Evolutionary conservation across 257 asterid genomes (phyloP), one percentile per base, ranked within the genome.

Genomic region (Oldenlandia corymbosa): DNA sequence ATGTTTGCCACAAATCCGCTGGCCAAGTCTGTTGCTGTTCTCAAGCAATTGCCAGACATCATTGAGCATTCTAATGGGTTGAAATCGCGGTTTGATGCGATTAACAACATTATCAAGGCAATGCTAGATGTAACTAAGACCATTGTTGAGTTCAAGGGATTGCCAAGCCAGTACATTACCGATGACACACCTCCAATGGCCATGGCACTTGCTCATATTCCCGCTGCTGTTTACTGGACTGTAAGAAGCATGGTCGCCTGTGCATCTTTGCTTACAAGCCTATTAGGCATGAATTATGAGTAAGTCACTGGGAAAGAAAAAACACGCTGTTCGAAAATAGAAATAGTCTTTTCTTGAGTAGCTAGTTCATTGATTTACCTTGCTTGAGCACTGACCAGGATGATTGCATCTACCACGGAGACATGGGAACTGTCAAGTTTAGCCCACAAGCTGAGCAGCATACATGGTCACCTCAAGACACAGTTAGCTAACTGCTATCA

Each of bases 381-480:
- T 58, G 36, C 30, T 1, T 13, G 17, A 54, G 1, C n/a, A 27
- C 3, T 78, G 80, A n/a, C n/a, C 79, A 90, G 97, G 81, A 26
- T 32, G 10, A 42, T 56, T 27, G 71, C 79, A 11, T 75, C 85
- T 16, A 64, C 86, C 32, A 71, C 86, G 3, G 93, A 85, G 68
- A 69, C 93, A 55, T 84, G 91, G 96, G 96, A 90, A 78, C 78
- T 85, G 37, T 80, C 95, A 7, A 79, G 85, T 65, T 74, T 85
- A 60, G 76, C 74, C 0, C 86, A 79, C 79, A 85, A 76, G 76
- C 65, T 90, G 57, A 69, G 77, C 30, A 76, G 55, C 78, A 82
- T 84, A 6, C 76, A 58, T 5, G 91, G 79, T 24, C 83, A 81
- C 65, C 96, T 90, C 60, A 79, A 66, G 50, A 57, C 69, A 23